Evolutionary conservation across 257 asterid genomes (phyloP), one percentile per base, ranked within the genome.

Genomic region (Solanum tarijense): DNA sequence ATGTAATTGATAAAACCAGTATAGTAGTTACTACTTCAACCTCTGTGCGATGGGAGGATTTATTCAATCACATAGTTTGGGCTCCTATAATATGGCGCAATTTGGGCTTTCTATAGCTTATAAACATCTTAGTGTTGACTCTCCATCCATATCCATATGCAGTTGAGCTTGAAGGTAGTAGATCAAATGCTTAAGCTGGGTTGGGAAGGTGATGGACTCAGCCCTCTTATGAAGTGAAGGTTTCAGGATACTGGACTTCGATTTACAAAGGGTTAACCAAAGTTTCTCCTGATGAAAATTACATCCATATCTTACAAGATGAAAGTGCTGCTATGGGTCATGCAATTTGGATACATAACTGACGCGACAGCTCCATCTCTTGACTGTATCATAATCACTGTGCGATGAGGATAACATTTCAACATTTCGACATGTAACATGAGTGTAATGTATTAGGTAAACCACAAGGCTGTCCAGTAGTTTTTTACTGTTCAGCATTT

Each of bases 151-250:
- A 52, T 90, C 84, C 72, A 65, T 86, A 73, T 90, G 93, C 95
- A 97, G 99, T 91, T 97, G 95, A 97, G 99, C 93, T 92, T 97
- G 91, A 97, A 97, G 97, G 98, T 97, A 74, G 98, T 97, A 16
- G 98, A 97, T 93, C 99, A 96, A 34, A 95, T 97, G 99, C 98
- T 97, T 79, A 96, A 95, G 92, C 95, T 97, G 88, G 98, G 99
- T 55, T 97, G 99, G 98, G 98, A 95, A 92, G 98, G 99, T 87
- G 98, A 95, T 83, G 99, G 99, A 46, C 90, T 96, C 86, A 92
- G 92, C 89, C 98, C 98, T 84, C 93, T 97, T 83, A 94, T 95
- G n/a, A 52, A 52, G 55, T 46, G 16, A 46, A 13, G 7, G 7
- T 14, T 48, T 48, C 58, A 48, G 58, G 21, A 48, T 48, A 48